Percentiles rank a stretch among this genome's conserved stretches.
These are phyloP conservation scores for Ceratobasidium sp. DNA, from an alignment of 1,284 basidiomycete genomes.

Conservation along the genomic window DNA sequence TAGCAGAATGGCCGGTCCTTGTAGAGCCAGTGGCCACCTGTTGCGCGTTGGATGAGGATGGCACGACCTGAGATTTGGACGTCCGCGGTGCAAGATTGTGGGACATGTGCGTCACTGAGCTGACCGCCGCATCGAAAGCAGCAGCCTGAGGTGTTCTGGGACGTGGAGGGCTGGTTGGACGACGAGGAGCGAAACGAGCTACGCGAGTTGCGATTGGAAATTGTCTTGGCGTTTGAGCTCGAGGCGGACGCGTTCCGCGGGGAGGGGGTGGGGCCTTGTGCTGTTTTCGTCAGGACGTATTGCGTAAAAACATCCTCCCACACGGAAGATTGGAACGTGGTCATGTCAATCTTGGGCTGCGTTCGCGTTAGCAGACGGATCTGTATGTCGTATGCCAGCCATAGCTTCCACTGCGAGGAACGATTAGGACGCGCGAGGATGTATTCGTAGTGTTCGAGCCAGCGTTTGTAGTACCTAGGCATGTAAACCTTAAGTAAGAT, in stretches of 20 bases:
- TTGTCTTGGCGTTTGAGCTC: not conserved
- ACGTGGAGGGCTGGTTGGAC: not conserved
- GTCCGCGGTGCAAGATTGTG: not conserved
- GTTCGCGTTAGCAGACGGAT: not conserved
- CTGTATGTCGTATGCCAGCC: slow-evolving; percentile 1
- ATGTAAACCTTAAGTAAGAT: not conserved
- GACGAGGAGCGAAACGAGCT: not conserved
- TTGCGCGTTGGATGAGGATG: not conserved
- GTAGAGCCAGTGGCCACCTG: not conserved
- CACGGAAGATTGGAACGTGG: not conserved
- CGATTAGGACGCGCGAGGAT: not conserved
- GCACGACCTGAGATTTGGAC: not conserved
- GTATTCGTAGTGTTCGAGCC: not conserved
- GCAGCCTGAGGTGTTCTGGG: not conserved
- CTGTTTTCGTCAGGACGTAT: not conserved
- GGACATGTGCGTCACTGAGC: not conserved
- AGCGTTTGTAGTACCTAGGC: not conserved
- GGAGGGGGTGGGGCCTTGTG: not conserved
- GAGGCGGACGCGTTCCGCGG: not conserved
- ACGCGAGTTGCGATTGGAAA: not conserved
- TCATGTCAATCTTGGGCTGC: not conserved
- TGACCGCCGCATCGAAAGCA: slow-evolving; percentile 16
- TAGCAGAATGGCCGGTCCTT: slow-evolving; percentile 29
- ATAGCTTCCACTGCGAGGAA: not conserved
- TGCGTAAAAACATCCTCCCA: not conserved